Evolutionary conservation across 148 eudicot genomes (phyloP).

Genomic region (Rhododendron henanense): DNA sequence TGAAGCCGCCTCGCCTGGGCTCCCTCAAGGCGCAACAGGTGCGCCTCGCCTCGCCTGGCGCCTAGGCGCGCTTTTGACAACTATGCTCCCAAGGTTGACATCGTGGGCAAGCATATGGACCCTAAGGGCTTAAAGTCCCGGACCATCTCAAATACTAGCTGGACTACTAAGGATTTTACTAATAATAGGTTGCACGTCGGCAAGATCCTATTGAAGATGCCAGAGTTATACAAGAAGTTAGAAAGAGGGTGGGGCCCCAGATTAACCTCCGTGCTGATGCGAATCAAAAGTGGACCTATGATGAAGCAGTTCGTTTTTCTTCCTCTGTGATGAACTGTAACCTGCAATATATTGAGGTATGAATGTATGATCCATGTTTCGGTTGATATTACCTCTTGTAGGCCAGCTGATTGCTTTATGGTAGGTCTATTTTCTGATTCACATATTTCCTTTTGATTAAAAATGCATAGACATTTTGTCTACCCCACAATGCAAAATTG

Average conservation of each 20-base stretch:
- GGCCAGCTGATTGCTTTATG: neutral
- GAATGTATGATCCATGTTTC: slow-evolving; percentile 37
- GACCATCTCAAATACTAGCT: slow-evolving; percentile 5
- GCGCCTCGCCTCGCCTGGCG: too few relatives aligned
- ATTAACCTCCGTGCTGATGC: slow-evolving; percentile 89
- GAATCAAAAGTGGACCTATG: slow-evolving; percentile 81
- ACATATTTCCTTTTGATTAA: neutral
- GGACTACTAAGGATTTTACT: neutral
- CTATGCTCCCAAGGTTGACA: neutral
- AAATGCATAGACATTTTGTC: neutral
- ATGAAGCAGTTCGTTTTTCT: slow-evolving; percentile 69
- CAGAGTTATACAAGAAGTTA: slow-evolving; percentile 66
- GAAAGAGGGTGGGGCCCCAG: slow-evolving; percentile 60
- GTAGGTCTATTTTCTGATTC: neutral
- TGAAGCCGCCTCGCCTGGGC: too few relatives aligned
- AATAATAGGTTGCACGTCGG: slow-evolving; percentile 77
- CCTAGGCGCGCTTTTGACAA: too few relatives aligned
- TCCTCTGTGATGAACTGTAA: slow-evolving; percentile 55
- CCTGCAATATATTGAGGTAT: slow-evolving; percentile 92
- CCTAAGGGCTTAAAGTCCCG: neutral
- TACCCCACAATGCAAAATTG: neutral
- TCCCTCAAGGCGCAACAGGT: too few relatives aligned
- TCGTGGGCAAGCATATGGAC: neutral
- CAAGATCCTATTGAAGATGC: slow-evolving; percentile 81
- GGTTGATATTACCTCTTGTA: neutral